Evolutionary conservation across 2,329 filamentous ascomycete genomes (phyloP), one percentile per base, ranked within the genome.

Genomic region (Cytospora paraplurivora): DNA sequence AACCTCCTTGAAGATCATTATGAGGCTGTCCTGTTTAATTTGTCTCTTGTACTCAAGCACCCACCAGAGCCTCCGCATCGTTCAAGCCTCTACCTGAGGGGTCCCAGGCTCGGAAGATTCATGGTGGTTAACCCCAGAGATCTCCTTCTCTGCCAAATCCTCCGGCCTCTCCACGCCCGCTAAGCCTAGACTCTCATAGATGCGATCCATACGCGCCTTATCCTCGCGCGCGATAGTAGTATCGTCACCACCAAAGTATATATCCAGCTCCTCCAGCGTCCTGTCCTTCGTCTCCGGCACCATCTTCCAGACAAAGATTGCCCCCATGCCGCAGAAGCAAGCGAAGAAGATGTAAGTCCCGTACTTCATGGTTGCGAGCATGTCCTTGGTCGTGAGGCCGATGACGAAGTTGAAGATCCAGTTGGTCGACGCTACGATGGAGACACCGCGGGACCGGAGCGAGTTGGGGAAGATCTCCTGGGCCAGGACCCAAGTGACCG

Each of bases 301-400:
- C 53, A 73, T 75, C 41, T 68, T 69, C 69, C 72, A 77, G 33
- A 77, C 72, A 56, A 77, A 77, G 0, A 47, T 5, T 4, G 61
- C 62, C 8, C 64, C 64, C 37, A 60, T 56, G 69, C 66, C 71
- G 60, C 77, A 79, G 59, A 79, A 71, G 55, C 72, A 72, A 4
- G 77, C 77, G 60, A 79, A 80, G 58, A 81, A 74, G 57, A 81
- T 75, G 57, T 79, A 81, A 63, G 72, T 68, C 7, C 64, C 64
- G 37, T 66, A 66, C 5, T 64, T 68, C 59, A 69, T 62, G 13
- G 37, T 60, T 1, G 62, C 61, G 8, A 68, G 56, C 68, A 69
- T 68, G 54, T 67, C 65, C 41, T 65, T 67, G 56, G 65, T 67
- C 1, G 65, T 67, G 21, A 65, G 63, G 32, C 65, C 61, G 32